Evolutionary conservation across 148 eudicot species (phyloP).

Genomic region (Pharnaceum exiguum): DNA sequence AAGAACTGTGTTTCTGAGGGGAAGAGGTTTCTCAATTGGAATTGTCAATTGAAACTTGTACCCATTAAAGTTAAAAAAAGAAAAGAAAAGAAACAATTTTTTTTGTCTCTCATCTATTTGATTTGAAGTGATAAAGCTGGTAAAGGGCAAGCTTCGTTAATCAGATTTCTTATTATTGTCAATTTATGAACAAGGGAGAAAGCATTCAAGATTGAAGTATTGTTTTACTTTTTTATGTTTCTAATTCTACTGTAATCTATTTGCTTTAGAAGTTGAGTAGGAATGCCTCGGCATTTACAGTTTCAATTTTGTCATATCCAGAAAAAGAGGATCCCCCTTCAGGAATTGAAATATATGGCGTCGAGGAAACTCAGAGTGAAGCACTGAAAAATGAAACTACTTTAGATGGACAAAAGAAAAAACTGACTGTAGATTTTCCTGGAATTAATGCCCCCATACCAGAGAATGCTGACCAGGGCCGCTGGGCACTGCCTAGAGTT

Average conservation of each 20-base stretch:
- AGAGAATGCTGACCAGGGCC: conserved; percentile 27
- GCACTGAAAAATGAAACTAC: background rate
- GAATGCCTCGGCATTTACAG: background rate
- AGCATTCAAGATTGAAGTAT: no score
- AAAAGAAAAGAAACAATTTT: no score
- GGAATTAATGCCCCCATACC: conserved; percentile 41
- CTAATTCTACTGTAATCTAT: background rate
- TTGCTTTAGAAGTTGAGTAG: background rate
- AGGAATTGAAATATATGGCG: conserved; percentile 35
- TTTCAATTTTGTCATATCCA: conserved; percentile 15
- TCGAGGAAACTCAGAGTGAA: conserved; percentile 17
- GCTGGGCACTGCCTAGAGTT: conserved; percentile 23
- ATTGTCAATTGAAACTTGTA: no score
- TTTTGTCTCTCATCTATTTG: no score
- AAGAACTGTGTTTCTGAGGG: no score
- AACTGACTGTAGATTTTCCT: conserved; percentile 30
- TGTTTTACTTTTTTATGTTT: no score
- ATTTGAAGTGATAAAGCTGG: no score
- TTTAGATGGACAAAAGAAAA: conserved; percentile 17
- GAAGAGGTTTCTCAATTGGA: no score
- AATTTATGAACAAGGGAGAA: no score
- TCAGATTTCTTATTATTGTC: no score
- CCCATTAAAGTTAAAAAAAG: no score
- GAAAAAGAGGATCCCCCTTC: conserved; percentile 39
- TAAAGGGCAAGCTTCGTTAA: no score